Conservation (phyloP, 2,329 filamentous ascomycete genomes). For the Ceratocystis colombiana region DNA sequence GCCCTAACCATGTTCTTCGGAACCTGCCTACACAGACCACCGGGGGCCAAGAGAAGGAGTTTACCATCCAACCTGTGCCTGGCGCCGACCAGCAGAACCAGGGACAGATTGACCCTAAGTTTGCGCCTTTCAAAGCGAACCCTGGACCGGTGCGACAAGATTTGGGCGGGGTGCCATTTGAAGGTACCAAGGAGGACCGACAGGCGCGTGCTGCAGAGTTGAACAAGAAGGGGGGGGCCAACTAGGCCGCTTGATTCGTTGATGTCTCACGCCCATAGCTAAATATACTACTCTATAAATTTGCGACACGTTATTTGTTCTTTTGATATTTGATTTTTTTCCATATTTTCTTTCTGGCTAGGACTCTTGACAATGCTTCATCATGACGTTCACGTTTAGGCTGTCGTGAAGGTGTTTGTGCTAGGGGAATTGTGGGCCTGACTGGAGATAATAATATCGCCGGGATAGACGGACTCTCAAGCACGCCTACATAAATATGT, state of each 20-base stretch:
- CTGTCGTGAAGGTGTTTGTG: too few relatives aligned
- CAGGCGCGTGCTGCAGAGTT: slow-evolving; percentile 53
- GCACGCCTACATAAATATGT: too few relatives aligned
- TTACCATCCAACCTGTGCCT: slow-evolving; percentile 38
- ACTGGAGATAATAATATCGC: too few relatives aligned
- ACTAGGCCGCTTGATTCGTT: slow-evolving; percentile 9
- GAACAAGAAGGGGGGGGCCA: slow-evolving; percentile 43
- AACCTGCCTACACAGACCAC: slow-evolving; percentile 14
- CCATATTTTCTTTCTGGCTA: too few relatives aligned
- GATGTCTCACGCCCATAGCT: too few relatives aligned
- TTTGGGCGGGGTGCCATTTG: slow-evolving; percentile 43
- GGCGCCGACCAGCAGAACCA: slow-evolving; percentile 31
- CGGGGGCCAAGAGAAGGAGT: slow-evolving; percentile 35
- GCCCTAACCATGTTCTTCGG: slow-evolving; percentile 22
- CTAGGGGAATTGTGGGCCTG: too few relatives aligned
- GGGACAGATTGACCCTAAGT: slow-evolving; percentile 35
- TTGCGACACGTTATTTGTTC: too few relatives aligned
- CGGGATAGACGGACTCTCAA: too few relatives aligned
- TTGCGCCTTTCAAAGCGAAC: slow-evolving; percentile 44
- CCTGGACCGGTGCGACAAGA: slow-evolving; percentile 49
- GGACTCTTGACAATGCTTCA: too few relatives aligned
- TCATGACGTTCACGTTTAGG: too few relatives aligned
- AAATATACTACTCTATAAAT: too few relatives aligned
- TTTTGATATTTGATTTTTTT: too few relatives aligned
- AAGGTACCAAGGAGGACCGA: slow-evolving; percentile 60